Percentiles rank a stretch among this genome's conserved stretches.
These are phyloP conservation scores for Saturnispora halmiae DNA, from an alignment of 805 yeast genomes.

Conservation along the genomic window DNA sequence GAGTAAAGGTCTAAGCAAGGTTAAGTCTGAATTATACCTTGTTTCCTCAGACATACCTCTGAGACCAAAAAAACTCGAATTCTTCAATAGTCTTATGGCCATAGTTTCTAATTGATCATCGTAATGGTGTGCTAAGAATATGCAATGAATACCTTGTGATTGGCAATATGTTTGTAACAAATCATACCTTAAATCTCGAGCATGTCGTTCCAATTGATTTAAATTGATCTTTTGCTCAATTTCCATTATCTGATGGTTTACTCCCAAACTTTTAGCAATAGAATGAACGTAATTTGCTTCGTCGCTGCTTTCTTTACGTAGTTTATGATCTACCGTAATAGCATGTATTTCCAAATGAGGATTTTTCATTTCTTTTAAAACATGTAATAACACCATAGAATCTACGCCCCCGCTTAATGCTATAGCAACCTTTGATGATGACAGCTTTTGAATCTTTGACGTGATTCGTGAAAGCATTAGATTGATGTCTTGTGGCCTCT, in stretches of 20 bases:
- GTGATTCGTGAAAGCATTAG: too few relatives aligned
- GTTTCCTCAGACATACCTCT: constrained; percentile 42
- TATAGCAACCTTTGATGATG: constrained; percentile 28
- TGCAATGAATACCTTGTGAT: constrained; percentile 23
- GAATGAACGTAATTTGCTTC: constrained; percentile 40
- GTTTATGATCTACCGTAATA: constrained; percentile 57
- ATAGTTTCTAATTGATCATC: constrained; percentile 72
- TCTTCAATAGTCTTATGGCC: constrained; percentile 40
- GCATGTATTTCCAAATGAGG: constrained; percentile 41
- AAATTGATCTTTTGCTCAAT: constrained; percentile 15
- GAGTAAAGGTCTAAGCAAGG: constrained; percentile 46
- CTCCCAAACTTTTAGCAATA: constrained; percentile 14
- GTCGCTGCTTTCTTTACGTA: constrained; percentile 36
- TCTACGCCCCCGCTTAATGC: constrained; percentile 81
- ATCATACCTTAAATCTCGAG: constrained; percentile 46
- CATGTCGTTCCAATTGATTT: constrained; percentile 40
- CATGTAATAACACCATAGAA: constrained; percentile 57
- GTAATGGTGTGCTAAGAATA: constrained; percentile 57
- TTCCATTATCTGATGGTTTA: constrained; percentile 22
- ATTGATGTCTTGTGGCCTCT: too few relatives aligned
- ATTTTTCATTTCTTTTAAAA: too few relatives aligned
- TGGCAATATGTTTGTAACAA: constrained; percentile 36
- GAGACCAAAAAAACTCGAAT: constrained; percentile 48
- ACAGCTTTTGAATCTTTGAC: too few relatives aligned
- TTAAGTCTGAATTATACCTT: constrained; percentile 14